Evolutionary conservation across 192 early-diverging fungal genomes (phyloP).

Genomic region (Cetraspora pellucida): DNA sequence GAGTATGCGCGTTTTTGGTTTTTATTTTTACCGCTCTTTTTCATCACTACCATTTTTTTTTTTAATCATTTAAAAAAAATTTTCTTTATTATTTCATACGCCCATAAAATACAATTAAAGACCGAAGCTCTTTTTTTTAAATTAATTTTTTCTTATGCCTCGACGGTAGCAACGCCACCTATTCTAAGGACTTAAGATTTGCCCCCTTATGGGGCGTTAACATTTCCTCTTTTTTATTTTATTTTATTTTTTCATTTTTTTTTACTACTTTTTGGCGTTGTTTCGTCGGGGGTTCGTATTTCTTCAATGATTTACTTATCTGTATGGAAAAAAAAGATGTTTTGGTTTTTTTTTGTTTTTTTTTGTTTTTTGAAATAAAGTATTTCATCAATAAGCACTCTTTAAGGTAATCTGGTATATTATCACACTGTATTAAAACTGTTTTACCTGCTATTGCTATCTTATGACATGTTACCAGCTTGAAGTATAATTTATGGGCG

Average conservation of each 20-base stretch:
- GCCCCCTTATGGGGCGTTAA: background rate
- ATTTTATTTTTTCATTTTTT: too few species aligned
- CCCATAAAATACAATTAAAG: slow-evolving; percentile 12
- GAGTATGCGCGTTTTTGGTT: background rate
- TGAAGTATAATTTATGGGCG: background rate
- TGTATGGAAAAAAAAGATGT: slow-evolving; percentile 18
- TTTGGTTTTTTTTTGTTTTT: slow-evolving; percentile 2
- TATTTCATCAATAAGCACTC: background rate
- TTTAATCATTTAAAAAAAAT: background rate
- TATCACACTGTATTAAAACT: slow-evolving; percentile 1
- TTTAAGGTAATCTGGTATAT: slow-evolving; percentile 12
- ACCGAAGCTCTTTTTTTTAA: slow-evolving; percentile 21
- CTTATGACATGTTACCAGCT: slow-evolving; percentile 10
- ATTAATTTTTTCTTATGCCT: slow-evolving; percentile 10
- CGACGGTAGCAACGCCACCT: background rate
- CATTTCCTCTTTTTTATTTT: background rate
- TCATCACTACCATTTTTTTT: background rate
- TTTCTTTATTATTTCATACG: slow-evolving; percentile 14
- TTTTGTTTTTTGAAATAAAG: slow-evolving; percentile 12
- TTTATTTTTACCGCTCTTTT: background rate
- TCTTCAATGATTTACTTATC: slow-evolving; percentile 4
- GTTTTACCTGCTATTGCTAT: background rate
- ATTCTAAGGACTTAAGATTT: background rate
- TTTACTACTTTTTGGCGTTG: background rate
- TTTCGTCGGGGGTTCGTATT: slow-evolving; percentile 18